phyloP scores from a whole-genome alignment of 116 monocot genomes.

The Trichopus zeylanicus region DNA sequence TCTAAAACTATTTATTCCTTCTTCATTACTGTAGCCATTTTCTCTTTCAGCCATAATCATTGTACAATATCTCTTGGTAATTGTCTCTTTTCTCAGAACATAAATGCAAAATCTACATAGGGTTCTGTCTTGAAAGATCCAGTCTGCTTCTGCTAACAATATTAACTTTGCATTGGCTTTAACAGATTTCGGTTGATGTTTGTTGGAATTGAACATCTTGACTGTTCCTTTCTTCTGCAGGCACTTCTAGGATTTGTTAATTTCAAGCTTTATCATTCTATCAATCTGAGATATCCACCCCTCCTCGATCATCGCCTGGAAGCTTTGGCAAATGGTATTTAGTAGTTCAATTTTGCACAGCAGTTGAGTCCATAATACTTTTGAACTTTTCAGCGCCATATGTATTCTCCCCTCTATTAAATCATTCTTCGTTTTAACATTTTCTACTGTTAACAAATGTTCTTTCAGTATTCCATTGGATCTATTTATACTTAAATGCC shows the following conservation, averaged over 20 bases:
- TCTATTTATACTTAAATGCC: background rate
- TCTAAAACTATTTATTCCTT: too few species aligned
- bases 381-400: too few species aligned
- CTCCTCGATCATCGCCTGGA: conserved; percentile 81
- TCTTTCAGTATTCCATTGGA: background rate
- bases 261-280: conserved; percentile 92
- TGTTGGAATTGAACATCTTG: background rate
- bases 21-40: too few species aligned
- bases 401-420: too few species aligned
- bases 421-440: background rate
- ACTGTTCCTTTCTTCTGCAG: conserved; percentile 34
- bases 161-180: too few species aligned
- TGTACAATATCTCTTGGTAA: too few species aligned
- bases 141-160: too few species aligned
- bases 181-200: too few species aligned
- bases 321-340: conserved; percentile 90
- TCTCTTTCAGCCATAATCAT: too few species aligned
- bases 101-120: too few species aligned
- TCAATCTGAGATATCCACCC: conserved; percentile 87
- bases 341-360: background rate
- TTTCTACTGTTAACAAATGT: background rate
- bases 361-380: background rate
- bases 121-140: too few species aligned
- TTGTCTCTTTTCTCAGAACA: too few species aligned
- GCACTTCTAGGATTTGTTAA: conserved; percentile 86